Conservation (phyloP, 2,329 filamentous ascomycete species). For the Beauveria sp. region DNA sequence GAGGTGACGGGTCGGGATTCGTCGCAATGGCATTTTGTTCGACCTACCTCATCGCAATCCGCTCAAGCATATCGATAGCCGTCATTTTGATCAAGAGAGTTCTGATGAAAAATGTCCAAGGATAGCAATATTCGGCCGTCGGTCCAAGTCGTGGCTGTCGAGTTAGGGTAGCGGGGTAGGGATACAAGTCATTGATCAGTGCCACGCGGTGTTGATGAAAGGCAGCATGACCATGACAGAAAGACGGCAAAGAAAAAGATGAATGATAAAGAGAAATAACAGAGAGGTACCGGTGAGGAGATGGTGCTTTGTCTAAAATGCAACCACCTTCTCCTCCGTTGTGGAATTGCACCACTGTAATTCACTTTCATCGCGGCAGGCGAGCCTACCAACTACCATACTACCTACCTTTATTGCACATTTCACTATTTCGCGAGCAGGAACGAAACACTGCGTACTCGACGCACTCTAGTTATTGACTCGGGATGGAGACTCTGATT, state of each 20-base stretch:
- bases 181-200: not conserved
- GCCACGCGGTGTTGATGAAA: not conserved
- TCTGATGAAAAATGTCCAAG: not conserved
- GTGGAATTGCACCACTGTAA: not conserved
- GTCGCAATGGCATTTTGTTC: not conserved
- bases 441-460: not conserved
- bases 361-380: not conserved
- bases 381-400: not conserved
- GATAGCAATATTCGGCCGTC: not conserved
- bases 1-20: not conserved
- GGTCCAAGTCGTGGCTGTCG: not conserved
- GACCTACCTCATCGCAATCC: conserved; percentile 1
- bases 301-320: not conserved
- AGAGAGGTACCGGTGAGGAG: not conserved
- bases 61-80: not conserved
- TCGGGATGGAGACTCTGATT: too few relatives aligned
- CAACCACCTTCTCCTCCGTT: not conserved
- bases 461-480: too few relatives aligned
- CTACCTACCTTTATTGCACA: not conserved
- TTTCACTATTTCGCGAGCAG: not conserved
- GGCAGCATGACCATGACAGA: not conserved
- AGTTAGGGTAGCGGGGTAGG: not conserved
- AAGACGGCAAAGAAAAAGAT: not conserved
- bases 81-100: not conserved
- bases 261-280: not conserved